Percentiles rank a stretch among this genome's conserved stretches.
These are phyloP conservation scores for Komagataella populi DNA, from an alignment of 805 yeast genomes.

Conservation along the genomic window DNA sequence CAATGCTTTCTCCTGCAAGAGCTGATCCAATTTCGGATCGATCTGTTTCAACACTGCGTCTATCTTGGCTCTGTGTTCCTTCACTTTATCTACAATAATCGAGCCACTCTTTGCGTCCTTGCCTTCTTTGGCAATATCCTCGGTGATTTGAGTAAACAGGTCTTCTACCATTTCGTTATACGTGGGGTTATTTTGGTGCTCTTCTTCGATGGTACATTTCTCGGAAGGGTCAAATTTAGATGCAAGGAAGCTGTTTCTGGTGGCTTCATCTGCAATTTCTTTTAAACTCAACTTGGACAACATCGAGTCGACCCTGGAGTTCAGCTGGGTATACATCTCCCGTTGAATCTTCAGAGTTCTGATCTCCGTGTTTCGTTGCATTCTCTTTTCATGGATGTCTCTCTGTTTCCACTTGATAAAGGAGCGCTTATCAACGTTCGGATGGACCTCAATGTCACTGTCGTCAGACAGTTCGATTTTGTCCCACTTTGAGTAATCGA, in stretches of 20 bases:
- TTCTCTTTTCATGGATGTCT: conserved; percentile 89
- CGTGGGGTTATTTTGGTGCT: conserved; percentile 33
- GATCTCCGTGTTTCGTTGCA: conserved; percentile 67
- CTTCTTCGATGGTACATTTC: conserved; percentile 27
- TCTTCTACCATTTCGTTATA: conserved; percentile 92
- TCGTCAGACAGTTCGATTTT: conserved; percentile 92
- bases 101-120: conserved; percentile 27
- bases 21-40: conserved; percentile 46
- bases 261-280: conserved; percentile 18
- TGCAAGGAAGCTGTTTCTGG: conserved; percentile 28
- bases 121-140: conserved; percentile 38
- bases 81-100: conserved; percentile 24
- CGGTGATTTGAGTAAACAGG: conserved; percentile 61
- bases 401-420: conserved; percentile 95
- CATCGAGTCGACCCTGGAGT: conserved; percentile 58
- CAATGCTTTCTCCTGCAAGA: conserved; percentile 54
- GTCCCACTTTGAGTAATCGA: conserved; percentile 98
- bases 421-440: conserved; percentile 89
- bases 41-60: conserved; percentile 53
- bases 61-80: conserved; percentile 59
- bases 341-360: conserved; percentile 61
- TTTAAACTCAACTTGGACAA: conserved; percentile 26
- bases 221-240: conserved; percentile 43
- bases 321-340: conserved; percentile 68
- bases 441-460: conserved; percentile 94